Base-by-base conservation (phyloP, 352 stramenopile species). In the Blastocystis sp. region DNA sequence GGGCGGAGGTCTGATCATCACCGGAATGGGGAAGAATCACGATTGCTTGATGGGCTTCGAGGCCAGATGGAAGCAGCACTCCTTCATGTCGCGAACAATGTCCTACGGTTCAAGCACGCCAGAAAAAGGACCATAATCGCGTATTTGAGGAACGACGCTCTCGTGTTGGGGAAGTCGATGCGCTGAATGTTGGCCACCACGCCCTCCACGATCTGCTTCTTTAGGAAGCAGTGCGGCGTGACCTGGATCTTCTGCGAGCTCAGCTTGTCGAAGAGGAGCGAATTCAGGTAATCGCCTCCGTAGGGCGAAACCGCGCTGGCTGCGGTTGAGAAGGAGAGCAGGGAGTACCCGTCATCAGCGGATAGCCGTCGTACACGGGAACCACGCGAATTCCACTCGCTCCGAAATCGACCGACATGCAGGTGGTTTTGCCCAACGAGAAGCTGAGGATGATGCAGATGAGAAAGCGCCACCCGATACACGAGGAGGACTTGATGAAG, bases 31-130 rank as follows among this genome's bases (percentile, higher is more conserved):
- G 45, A 9, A 38, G n/a, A 41, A 11, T 40, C 40, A 84, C 74
- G 60, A 43, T 69, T 84, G 74, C 21, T 53, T n/a, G 53, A 84
- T 34, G 21, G 74, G 74, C 45, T 84, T 84, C 0, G 74, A 2
- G 1, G 34, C 60, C 23, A 84, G 53, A n/a, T 59, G 53, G 41
- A 70, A 84, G 34, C 74, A 84, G 34, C 74, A 84, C 34, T 84
- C 74, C 45, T 84, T 84, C 74, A 84, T 84, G 23, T 84, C 74
- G 40, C 74, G 74, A 5, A 84, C 23, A 45, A 84, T 84, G 48
- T 66, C 43, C 74, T 84, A 53, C 34, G 7, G 38, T 70, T 56
- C 21, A 59, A 7, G 66, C 17, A 34, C 5, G 4, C 60, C 45
- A 52, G 2, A 21, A 70, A 45, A 2, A 53, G 19, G 7, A 84